Percentiles rank a stretch among this genome's conserved stretches.
Evolutionary conservation across 768 basidiomycete genomes (phyloP).

Genomic region (Baorangia bicolor): DNA sequence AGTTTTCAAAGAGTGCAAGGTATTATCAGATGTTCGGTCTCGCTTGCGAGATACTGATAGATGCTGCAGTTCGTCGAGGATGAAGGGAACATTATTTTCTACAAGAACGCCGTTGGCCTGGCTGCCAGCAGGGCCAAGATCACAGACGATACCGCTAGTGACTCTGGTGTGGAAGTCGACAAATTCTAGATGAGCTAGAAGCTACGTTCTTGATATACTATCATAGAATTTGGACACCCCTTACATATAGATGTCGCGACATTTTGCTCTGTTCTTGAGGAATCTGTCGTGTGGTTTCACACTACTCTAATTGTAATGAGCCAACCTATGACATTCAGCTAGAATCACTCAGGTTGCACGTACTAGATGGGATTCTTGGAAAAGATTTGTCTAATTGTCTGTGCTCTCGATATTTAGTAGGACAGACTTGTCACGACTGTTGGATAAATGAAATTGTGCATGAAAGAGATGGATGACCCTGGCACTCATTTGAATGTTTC

Average conservation of each 20-base stretch:
- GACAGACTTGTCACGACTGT: too few species aligned
- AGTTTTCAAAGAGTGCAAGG: conserved; percentile 77
- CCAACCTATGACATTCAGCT: neutral
- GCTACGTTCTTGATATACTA: neutral
- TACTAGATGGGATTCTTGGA: neutral
- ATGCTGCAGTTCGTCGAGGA: conserved; percentile 83
- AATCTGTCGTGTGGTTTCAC: neutral
- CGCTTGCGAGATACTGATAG: neutral
- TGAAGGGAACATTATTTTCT: conserved; percentile 87
- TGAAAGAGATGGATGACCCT: too few species aligned
- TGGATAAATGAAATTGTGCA: too few species aligned
- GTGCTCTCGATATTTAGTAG: too few species aligned
- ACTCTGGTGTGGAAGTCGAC: conserved; percentile 66
- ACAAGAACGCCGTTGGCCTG: conserved; percentile 82
- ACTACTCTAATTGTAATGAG: neutral
- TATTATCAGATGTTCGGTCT: conserved; percentile 15
- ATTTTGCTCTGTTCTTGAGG: neutral
- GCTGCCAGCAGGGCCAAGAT: conserved; percentile 69
- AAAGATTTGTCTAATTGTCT: neutral
- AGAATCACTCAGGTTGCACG: neutral
- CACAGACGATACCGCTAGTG: conserved; percentile 54
- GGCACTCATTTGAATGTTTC: too few species aligned
- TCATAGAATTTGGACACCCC: neutral
- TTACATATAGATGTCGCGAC: conserved; percentile 11
- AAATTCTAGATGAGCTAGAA: conserved; percentile 30